These are phyloP conservation scores for Pisolithus sp. DNA, from an alignment of 768 basidiomycete species.

Conservation along the genomic window DNA sequence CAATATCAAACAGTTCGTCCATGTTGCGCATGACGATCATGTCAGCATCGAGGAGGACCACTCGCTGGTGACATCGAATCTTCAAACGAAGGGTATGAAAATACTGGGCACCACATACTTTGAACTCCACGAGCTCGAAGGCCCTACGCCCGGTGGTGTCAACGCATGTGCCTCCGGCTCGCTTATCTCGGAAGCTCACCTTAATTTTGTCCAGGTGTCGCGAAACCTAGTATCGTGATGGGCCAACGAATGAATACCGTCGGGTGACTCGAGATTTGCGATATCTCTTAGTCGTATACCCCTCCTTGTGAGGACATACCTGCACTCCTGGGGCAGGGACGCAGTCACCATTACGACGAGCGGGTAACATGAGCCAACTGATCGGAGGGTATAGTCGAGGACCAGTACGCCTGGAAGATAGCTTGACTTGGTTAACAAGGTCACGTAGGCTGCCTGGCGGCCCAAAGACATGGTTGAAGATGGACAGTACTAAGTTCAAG, in stretches of 20 bases:
- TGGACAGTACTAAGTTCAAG: too few relatives aligned
- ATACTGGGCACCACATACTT: slow-evolving; percentile 35
- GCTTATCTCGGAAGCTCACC: slow-evolving; percentile 23
- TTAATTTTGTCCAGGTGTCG: slow-evolving; percentile 63
- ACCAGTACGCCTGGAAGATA: slow-evolving; percentile 57
- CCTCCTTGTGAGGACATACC: slow-evolving; percentile 42
- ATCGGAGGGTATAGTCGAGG: slow-evolving; percentile 44
- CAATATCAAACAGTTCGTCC: slow-evolving; percentile 60
- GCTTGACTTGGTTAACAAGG: slow-evolving; percentile 62
- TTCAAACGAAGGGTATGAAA: background rate
- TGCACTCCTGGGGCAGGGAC: slow-evolving; percentile 43
- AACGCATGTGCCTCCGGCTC: slow-evolving; percentile 14
- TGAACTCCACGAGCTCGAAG: slow-evolving; percentile 64
- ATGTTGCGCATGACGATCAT: slow-evolving; percentile 82
- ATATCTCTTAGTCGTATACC: slow-evolving; percentile 57
- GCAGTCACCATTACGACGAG: slow-evolving; percentile 74
- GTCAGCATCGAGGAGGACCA: slow-evolving; percentile 82
- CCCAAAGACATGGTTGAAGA: slow-evolving; percentile 20
- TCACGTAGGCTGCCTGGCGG: slow-evolving; percentile 57
- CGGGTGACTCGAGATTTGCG: slow-evolving; percentile 47
- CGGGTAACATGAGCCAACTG: slow-evolving; percentile 60
- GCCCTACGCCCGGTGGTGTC: slow-evolving; percentile 25
- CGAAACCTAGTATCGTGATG: slow-evolving; percentile 42
- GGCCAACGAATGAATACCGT: slow-evolving; percentile 31
- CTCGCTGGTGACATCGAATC: slow-evolving; percentile 38